Conservation (phyloP, 2,329 filamentous ascomycete species). For the Colletotrichum somersetense region DNA sequence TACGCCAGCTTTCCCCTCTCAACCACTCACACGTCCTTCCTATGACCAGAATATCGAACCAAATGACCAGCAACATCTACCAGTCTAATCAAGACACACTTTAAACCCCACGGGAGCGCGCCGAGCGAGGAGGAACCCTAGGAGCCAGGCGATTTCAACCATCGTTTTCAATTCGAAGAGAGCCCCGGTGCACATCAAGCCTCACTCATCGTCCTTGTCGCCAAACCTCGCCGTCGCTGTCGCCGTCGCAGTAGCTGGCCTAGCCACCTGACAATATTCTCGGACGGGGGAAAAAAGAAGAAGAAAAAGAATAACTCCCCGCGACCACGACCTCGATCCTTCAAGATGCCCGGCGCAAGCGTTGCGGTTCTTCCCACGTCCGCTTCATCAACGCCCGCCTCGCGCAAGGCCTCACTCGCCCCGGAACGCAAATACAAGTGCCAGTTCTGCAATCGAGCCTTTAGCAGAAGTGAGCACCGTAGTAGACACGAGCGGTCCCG, state of each 20-base stretch:
- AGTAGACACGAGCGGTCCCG: slow-evolving; percentile 97
- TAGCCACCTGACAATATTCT: slow-evolving; percentile 41
- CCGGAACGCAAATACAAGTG: slow-evolving; percentile 99
- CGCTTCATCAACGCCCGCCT: slow-evolving; percentile 76
- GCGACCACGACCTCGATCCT: slow-evolving; percentile 51
- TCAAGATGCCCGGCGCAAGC: slow-evolving; percentile 78
- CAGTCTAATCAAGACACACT: slow-evolving; percentile 66
- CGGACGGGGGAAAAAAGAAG: slow-evolving; percentile 43
- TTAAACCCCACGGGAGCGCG: slow-evolving; percentile 78
- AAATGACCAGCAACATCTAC: slow-evolving; percentile 46
- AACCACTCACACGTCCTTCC: slow-evolving; percentile 43
- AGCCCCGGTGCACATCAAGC: slow-evolving; percentile 49
- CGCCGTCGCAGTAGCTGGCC: slow-evolving; percentile 40
- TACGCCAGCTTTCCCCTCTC: slow-evolving; percentile 47
- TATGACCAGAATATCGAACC: slow-evolving; percentile 45
- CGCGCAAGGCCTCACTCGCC: slow-evolving; percentile 80
- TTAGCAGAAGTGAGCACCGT: slow-evolving; percentile 96
- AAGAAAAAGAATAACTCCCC: slow-evolving; percentile 37
- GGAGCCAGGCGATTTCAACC: slow-evolving; percentile 69
- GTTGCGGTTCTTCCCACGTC: slow-evolving; percentile 74
- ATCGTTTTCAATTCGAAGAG: slow-evolving; percentile 61
- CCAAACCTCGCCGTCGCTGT: slow-evolving; percentile 45
- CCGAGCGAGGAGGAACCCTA: slow-evolving; percentile 62
- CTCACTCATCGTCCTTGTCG: slow-evolving; percentile 46
- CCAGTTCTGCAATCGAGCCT: slow-evolving; percentile 97